Conservation (phyloP, 306 rosid species). For the Lathyrus sativus region DNA sequence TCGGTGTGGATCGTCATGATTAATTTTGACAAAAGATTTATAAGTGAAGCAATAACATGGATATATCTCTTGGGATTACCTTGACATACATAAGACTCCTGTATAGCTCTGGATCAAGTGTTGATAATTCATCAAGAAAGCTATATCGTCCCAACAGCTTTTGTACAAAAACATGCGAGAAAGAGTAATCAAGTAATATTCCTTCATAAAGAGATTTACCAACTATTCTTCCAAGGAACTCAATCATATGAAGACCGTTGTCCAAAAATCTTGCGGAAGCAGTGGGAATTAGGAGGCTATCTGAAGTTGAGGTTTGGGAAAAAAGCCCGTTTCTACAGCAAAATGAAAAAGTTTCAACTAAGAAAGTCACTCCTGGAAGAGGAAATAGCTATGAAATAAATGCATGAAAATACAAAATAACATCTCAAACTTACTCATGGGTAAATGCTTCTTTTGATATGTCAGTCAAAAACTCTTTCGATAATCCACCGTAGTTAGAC, state of each 20-base stretch:
- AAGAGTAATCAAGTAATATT: conserved; percentile 92
- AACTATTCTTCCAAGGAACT: conserved; percentile 95
- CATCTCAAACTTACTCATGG: conserved; percentile 73
- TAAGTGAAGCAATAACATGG: conserved; percentile 27
- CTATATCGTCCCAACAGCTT: conserved; percentile 94
- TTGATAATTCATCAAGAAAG: conserved; percentile 92
- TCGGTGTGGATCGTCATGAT: conserved; percentile 20
- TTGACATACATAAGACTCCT: conserved; percentile 91
- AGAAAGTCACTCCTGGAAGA: conserved; percentile 32
- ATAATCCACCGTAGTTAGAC: conserved; percentile 95
- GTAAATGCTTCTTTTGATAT: conserved; percentile 86
- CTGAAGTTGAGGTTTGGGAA: conserved; percentile 88
- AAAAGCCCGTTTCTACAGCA: conserved; percentile 76
- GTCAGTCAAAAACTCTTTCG: conserved; percentile 93
- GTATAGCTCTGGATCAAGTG: conserved; percentile 93
- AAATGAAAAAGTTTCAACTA: conserved; percentile 36
- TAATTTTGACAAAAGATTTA: conserved; percentile 22
- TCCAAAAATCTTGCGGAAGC: conserved; percentile 83
- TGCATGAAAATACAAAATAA: conserved; percentile 30
- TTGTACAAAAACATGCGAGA: conserved; percentile 90
- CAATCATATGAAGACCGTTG: conserved; percentile 95
- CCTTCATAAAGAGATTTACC: conserved; percentile 99
- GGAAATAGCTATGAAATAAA: conserved; percentile 34
- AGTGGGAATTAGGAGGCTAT: conserved; percentile 81
- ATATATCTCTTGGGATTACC: conserved; percentile 56